These are phyloP conservation scores for Cladophialophora carrionii DNA, from an alignment of 2,329 filamentous ascomycete species.

Conservation along the genomic window DNA sequence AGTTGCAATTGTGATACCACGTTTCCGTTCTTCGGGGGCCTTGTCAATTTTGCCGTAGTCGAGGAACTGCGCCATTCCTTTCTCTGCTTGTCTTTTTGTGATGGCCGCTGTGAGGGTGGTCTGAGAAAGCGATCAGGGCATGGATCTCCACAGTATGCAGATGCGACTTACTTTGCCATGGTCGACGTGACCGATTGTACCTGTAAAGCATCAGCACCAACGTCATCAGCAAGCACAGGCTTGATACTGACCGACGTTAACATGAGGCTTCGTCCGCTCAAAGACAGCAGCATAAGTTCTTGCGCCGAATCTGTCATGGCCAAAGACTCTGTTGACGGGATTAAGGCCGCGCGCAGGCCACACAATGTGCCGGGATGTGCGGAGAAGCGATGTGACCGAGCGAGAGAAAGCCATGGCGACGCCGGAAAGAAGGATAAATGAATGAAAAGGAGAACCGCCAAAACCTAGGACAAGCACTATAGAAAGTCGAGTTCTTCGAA, in stretches of 20 bases:
- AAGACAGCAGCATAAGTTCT: conserved; percentile 68
- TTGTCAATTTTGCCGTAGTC: conserved; percentile 99
- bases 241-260: conserved; percentile 79
- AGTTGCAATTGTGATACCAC: conserved; percentile 98
- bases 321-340: conserved; percentile 68
- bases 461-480: conserved; percentile 20
- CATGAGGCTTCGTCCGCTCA: conserved; percentile 92
- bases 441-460: conserved; percentile 24
- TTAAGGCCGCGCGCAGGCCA: conserved; percentile 69
- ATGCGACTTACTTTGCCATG: conserved; percentile 83
- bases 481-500: conserved; percentile 3
- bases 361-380: conserved; percentile 76
- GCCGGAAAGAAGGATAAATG: conserved; percentile 31
- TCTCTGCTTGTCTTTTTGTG: conserved; percentile 95
- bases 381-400: conserved; percentile 75
- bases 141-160: conserved; percentile 8
- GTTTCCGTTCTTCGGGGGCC: conserved; percentile 98
- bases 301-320: conserved; percentile 49
- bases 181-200: conserved; percentile 99
- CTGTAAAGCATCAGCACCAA: conserved; percentile 48
- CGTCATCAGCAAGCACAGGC: neutral
- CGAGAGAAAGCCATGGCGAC: conserved; percentile 80
- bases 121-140: conserved; percentile 53
- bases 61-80: conserved; percentile 90
- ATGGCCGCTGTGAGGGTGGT: conserved; percentile 98